These are phyloP conservation scores for Boletus speciosus DNA, from an alignment of 768 basidiomycete genomes.

Conservation along the genomic window DNA sequence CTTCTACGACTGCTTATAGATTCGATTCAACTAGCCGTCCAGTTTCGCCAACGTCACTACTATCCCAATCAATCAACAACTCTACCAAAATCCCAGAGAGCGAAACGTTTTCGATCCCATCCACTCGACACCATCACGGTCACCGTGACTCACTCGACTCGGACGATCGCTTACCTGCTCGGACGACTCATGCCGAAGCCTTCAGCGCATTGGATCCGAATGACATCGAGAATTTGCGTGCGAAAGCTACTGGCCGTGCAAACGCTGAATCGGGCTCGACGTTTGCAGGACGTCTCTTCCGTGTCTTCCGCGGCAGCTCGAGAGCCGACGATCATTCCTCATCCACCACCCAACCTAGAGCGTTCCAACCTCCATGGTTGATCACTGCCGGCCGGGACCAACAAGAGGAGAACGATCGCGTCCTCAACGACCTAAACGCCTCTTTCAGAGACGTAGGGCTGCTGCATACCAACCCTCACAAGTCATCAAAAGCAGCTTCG, in stretches of 20 bases:
- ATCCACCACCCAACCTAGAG: constrained; percentile 26
- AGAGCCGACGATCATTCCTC: constrained; percentile 24
- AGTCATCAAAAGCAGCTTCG: constrained; percentile 19
- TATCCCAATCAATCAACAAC: constrained; percentile 7
- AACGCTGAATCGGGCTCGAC: constrained; percentile 19
- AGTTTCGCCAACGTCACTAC: constrained; percentile 16
- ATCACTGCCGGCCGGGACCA: constrained; percentile 58
- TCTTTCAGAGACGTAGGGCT: constrained; percentile 82
- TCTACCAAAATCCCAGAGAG: constrained; percentile 4
- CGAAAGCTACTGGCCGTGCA: constrained; percentile 28
- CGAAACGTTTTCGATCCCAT: constrained; percentile 11
- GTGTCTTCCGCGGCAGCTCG: constrained; percentile 19
- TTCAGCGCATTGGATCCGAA: constrained; percentile 58
- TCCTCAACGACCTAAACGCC: constrained; percentile 64
- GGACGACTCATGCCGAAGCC: constrained; percentile 61
- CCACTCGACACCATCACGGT: constrained; percentile 9
- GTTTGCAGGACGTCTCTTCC: constrained; percentile 20
- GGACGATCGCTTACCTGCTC: constrained; percentile 33
- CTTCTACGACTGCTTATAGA: constrained; percentile 9
- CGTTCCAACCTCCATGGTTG: constrained; percentile 59
- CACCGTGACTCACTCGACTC: constrained; percentile 29
- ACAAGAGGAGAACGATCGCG: constrained; percentile 65
- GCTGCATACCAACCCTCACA: constrained; percentile 51
- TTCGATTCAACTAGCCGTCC: constrained; percentile 17
- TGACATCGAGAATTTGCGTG: constrained; percentile 44